These are phyloP conservation scores for Hypomyces perniciosus DNA, from an alignment of 2,329 filamentous ascomycete species.

Conservation along the genomic window DNA sequence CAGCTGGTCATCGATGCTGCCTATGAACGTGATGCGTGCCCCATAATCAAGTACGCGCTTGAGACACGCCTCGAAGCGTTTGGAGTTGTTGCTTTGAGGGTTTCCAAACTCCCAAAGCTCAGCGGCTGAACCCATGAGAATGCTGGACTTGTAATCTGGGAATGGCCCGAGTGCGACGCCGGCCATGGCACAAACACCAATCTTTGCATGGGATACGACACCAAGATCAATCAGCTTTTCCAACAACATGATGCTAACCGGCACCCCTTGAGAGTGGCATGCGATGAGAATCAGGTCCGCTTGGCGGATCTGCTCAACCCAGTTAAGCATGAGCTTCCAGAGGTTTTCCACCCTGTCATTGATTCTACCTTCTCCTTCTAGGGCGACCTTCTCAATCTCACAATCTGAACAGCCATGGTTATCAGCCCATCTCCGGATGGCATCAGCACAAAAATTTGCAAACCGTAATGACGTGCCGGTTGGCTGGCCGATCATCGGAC, in stretches of 20 bases:
- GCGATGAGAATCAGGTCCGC: slow-evolving; percentile 90
- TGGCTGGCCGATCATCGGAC: slow-evolving; percentile 88
- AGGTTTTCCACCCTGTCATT: slow-evolving; percentile 82
- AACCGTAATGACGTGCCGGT: slow-evolving; percentile 95
- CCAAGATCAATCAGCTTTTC: slow-evolving; percentile 90
- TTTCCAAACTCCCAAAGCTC: slow-evolving; percentile 93
- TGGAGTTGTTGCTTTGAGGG: slow-evolving; percentile 73
- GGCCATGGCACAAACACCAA: slow-evolving; percentile 85
- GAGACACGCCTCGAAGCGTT: slow-evolving; percentile 71
- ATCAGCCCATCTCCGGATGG: slow-evolving; percentile 78
- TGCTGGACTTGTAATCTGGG: slow-evolving; percentile 80
- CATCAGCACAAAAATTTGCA: slow-evolving; percentile 76
- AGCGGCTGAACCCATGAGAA: slow-evolving; percentile 84
- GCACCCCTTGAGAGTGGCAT: slow-evolving; percentile 93
- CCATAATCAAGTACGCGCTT: slow-evolving; percentile 71
- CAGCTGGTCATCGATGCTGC: slow-evolving; percentile 94
- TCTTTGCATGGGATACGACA: slow-evolving; percentile 66
- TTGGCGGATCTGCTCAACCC: slow-evolving; percentile 81
- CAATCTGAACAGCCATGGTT: slow-evolving; percentile 64
- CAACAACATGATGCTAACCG: slow-evolving; percentile 85
- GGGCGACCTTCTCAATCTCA: slow-evolving; percentile 86
- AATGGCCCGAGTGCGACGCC: slow-evolving; percentile 93
- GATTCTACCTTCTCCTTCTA: slow-evolving; percentile 93
- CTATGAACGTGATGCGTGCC: slow-evolving; percentile 78
- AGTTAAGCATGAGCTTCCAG: slow-evolving; percentile 91